These are phyloP conservation scores for Malus hybrid DNA, from an alignment of 331 rosid species.

Conservation along the genomic window DNA sequence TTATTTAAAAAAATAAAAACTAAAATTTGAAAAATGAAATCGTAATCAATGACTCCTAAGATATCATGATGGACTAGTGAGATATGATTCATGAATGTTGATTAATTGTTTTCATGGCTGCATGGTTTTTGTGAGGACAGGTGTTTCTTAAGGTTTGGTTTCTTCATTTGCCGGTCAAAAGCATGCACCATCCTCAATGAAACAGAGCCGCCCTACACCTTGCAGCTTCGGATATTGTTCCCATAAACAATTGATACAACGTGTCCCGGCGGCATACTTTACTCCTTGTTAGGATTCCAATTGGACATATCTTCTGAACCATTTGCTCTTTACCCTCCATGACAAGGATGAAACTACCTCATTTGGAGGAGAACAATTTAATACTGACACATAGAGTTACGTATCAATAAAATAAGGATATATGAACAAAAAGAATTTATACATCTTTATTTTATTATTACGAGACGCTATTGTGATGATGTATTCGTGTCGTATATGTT, in stretches of 20 bases:
- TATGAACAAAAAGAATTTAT: no score
- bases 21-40: no score
- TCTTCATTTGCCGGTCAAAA: background rate
- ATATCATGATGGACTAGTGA: no score
- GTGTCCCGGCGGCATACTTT: background rate
- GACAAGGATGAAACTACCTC: background rate
- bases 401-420: fast-evolving
- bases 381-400: fast-evolving
- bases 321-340: background rate
- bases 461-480: fast-evolving
- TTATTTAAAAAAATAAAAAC: no score
- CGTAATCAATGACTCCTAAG: no score
- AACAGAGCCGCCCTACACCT: background rate
- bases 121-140: no score
- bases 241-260: background rate
- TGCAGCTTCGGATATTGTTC: background rate
- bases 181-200: background rate
- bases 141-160: background rate
- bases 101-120: no score
- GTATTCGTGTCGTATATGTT: no score
- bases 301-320: background rate
- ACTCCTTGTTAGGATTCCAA: background rate
- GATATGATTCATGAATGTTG: no score
- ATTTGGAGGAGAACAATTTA: background rate
- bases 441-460: no score